Base-by-base conservation (phyloP, 2,329 filamentous ascomycete species). In the Colletotrichum abscissum region DNA sequence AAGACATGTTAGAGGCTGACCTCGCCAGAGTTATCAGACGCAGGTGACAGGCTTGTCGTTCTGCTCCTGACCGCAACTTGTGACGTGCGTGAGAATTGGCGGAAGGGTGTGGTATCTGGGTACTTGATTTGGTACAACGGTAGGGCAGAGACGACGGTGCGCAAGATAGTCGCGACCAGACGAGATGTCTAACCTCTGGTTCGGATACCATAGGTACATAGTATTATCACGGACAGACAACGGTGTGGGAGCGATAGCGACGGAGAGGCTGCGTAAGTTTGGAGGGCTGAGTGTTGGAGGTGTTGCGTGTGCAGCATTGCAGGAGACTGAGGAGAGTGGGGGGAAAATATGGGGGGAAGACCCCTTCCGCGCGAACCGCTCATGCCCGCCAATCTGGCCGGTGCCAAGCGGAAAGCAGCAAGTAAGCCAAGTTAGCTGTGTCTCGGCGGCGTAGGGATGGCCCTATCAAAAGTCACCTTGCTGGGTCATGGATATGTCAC, bases 1-100 rank as follows among this genome's bases (percentile, higher is more conserved):
- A 70, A 42, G 60, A 35, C 22, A 49, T 46, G 55, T 33, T 30
- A 22, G 8, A 35, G 28, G 28, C 55, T 16, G 67, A 49, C 67
- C 30, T 42, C 28, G 6, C 33, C 46, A 24, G 12, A 30, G 42
- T 55, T n/a, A 63, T 42, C 58, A 33, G 70, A 69, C 42, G 56
- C 71, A 73, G 67, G 70, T 73, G 70, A 73, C 60, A 24, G 59
- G 49, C 54, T 70, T 73, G 67, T 70, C 70, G 52, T 46, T 33
- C n/a, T 22, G n/a, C 22, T 49, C 22, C 46, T 52, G 60, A 63
- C 60, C 30, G 70, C 33, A 60, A 73, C 70, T 35, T 65, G 55
- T 65, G 59, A 65, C 66, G 69, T 2, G 59, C 52, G 66, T 66
- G 16, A 72, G 54, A 9, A 54, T 64, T 69, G 59, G 66, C n/a